Conservation (phyloP, 495 filamentous ascomycete genomes). For the Neurospora pannonica region DNA sequence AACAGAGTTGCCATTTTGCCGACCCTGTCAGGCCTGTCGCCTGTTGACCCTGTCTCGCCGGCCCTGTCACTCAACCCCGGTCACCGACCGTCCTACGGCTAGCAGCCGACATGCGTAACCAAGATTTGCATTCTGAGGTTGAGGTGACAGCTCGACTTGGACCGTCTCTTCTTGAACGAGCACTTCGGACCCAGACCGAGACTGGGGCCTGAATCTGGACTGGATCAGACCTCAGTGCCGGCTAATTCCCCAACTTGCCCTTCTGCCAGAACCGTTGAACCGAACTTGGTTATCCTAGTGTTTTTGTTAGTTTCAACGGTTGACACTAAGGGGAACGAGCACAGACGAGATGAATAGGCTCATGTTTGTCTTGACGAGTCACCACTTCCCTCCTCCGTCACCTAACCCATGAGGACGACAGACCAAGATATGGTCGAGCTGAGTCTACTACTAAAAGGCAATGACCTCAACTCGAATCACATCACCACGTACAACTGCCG, state of each 20-base stretch:
- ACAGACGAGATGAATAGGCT: neutral
- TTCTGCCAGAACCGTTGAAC: neutral
- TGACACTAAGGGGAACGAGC: neutral
- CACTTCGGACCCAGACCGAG: neutral
- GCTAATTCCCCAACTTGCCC: neutral
- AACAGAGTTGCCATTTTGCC: neutral
- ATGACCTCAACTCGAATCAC: neutral
- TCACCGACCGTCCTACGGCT: conserved; percentile 10
- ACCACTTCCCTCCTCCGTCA: neutral
- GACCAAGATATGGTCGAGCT: neutral
- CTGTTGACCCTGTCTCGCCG: neutral
- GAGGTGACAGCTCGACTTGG: neutral
- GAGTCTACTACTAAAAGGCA: neutral
- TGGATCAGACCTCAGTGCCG: neutral
- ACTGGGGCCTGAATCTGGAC: neutral
- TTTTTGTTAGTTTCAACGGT: neutral
- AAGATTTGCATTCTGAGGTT: conserved; percentile 22
- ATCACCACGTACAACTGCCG: neutral
- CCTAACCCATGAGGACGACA: neutral
- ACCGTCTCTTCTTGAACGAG: neutral
- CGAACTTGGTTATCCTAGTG: neutral
- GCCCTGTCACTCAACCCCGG: neutral
- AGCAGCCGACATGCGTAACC: conserved; percentile 19
- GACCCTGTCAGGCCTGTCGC: neutral
- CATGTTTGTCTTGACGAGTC: neutral